Evolutionary conservation across 1,284 basidiomycete genomes (phyloP).

Genomic region (Somion occarium): DNA sequence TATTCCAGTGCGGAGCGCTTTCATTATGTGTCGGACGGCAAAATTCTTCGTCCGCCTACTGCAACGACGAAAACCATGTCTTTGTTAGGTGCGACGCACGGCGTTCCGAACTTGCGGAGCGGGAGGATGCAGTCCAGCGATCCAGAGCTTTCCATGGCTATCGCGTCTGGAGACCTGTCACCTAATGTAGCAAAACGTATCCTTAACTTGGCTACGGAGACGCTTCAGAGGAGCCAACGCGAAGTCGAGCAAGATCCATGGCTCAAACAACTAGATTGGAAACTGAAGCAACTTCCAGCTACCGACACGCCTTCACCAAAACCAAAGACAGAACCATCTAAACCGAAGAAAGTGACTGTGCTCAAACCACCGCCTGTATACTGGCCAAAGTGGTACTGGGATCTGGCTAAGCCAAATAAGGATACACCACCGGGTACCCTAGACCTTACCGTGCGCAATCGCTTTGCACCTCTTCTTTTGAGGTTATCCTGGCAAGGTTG

Average conservation of each 20-base stretch:
- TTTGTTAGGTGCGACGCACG: conserved; percentile 40
- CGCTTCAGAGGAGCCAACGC: conserved; percentile 17
- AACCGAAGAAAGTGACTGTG: conserved; percentile 15
- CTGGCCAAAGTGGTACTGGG: conserved; percentile 98
- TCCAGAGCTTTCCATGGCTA: conserved; percentile 34
- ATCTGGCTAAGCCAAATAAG: conserved; percentile 72
- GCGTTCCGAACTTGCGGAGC: conserved; percentile 33
- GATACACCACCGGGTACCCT: conserved; percentile 61
- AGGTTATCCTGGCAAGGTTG: conserved; percentile 85
- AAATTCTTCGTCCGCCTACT: conserved; percentile 33
- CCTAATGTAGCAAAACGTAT: conserved; percentile 30
- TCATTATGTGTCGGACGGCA: conserved; percentile 47
- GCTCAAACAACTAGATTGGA: conserved; percentile 70
- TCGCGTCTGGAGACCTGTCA: conserved; percentile 36
- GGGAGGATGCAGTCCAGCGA: conserved; percentile 36
- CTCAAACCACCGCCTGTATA: conserved; percentile 42
- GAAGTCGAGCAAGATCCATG: conserved; percentile 43
- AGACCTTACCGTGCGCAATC: conserved; percentile 84
- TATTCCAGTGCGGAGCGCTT: conserved; percentile 63
- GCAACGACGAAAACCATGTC: conserved; percentile 36
- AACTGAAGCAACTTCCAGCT: conserved; percentile 1
- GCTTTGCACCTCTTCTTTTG: conserved; percentile 82
- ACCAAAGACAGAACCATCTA: conserved; percentile 11
- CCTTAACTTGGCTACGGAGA: conserved; percentile 33
- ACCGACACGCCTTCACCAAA: conserved; percentile 11